Base-by-base conservation (phyloP, 805 yeast species). In the Wickerhamomyces queroliae region DNA sequence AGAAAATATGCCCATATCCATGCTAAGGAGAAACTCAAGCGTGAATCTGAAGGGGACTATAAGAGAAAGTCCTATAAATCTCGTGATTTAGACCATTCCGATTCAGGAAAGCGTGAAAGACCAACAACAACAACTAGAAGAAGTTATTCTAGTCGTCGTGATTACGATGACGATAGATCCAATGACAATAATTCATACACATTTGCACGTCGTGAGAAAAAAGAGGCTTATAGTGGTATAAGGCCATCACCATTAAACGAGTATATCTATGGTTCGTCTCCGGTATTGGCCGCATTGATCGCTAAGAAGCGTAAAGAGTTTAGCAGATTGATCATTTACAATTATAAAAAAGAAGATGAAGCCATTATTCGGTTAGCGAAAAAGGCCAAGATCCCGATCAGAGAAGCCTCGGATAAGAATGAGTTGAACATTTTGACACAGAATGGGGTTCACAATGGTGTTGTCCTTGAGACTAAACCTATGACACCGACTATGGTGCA, bases 391-490 rank as follows among this genome's bases (percentile, higher is more conserved):
- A 43, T 52, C 32, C 41, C 42, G 52, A 47, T 39, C 18, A 53
- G 47, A 25, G 45, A 36, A 29, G 46, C 49, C 11, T 44, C 37
- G 12, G 54, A 53, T 29, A 58, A 60, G 46, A 76, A 75, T 46
- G 79, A 75, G 23, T 59, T 88, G 48, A 81, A 84, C 50, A 55
- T 65, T 7, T 56, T 85, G 49, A 70, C 88, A 19, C 67, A 73
- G 22, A 74, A 79, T 49, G 90, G 80, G 7, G 86, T 84, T 11
- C 95, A 88, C 62, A 88, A 89, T 58, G 91, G 91, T 15, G 69
- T 78, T 21, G 91, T 84, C 1, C 54, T 86, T 36, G 87, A 83
- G 52, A 74, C 91, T 0, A 74, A 74, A 45, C 76, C 79, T 7
- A 50, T 81, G 1, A 46, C 59, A 37, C 50, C 65, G 44, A 44